A percentile compares a stretch with the other conserved stretches of the same genome.
Conservation (phyloP, 352 stramenopile species). For the Phytophthora rubi region DNA sequence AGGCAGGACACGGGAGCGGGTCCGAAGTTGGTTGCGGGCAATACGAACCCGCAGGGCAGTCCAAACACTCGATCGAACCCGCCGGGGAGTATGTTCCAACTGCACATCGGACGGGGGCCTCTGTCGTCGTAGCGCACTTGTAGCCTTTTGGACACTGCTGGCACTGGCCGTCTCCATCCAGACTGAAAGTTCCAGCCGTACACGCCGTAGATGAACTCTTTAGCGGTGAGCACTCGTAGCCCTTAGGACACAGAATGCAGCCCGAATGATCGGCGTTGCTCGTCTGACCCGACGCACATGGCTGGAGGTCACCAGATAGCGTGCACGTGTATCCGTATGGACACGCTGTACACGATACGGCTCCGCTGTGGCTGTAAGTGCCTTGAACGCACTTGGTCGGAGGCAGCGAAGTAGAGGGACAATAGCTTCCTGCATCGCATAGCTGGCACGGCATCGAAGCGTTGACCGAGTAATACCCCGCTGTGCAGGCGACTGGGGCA, state of each 20-base stretch:
- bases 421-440: slow-evolving; percentile 48
- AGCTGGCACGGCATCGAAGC: slow-evolving; percentile 27
- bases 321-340: slow-evolving; percentile 55
- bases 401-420: slow-evolving; percentile 32
- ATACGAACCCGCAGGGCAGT: slow-evolving; percentile 50
- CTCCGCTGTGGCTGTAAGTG: slow-evolving; percentile 46
- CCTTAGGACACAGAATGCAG: slow-evolving; percentile 53
- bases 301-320: slow-evolving; percentile 24
- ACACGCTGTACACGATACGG: slow-evolving; percentile 51
- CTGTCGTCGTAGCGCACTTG: slow-evolving; percentile 45
- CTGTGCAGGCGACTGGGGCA: slow-evolving; percentile 31
- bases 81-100: slow-evolving; percentile 39
- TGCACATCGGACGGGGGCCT: slow-evolving; percentile 41
- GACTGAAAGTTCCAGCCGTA: slow-evolving; percentile 43
- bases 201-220: slow-evolving; percentile 27
- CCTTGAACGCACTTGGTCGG: slow-evolving; percentile 44
- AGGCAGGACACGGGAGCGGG: slow-evolving; percentile 43
- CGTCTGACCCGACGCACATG: slow-evolving; percentile 49
- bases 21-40: slow-evolving; percentile 53
- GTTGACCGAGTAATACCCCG: slow-evolving; percentile 41
- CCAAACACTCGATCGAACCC: slow-evolving; percentile 44
- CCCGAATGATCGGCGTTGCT: slow-evolving; percentile 53
- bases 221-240: slow-evolving; percentile 47
- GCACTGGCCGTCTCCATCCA: slow-evolving; percentile 52
- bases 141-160: slow-evolving; percentile 56